Conservation (phyloP, 257 asterid species). For the Solanum medicagineum region DNA sequence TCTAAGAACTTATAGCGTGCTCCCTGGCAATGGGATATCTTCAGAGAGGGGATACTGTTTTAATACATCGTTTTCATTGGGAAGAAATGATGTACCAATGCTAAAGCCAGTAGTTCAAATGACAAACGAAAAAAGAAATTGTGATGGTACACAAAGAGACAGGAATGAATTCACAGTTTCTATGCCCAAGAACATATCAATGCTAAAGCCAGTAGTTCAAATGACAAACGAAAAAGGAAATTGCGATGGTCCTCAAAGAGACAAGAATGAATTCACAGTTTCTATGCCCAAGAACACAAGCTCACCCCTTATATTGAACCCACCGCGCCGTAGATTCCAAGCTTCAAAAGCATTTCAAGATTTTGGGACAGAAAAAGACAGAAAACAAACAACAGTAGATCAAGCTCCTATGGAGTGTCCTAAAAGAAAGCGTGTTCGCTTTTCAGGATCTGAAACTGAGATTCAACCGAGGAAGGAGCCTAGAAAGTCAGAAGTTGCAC, state of each 20-base stretch:
- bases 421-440: conserved; percentile 40
- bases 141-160: conserved; percentile 8
- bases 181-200: neutral
- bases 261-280: conserved; percentile 9
- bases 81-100: neutral
- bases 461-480: conserved; percentile 11
- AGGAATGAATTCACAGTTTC: conserved; percentile 10
- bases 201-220: neutral
- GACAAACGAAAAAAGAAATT: neutral
- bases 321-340: neutral
- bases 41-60: conserved; percentile 11
- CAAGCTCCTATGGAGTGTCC: conserved; percentile 12
- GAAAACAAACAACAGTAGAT: conserved; percentile 11
- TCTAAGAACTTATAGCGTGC: conserved; percentile 36
- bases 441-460: conserved; percentile 27
- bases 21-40: conserved; percentile 10
- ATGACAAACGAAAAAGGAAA: neutral
- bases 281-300: conserved; percentile 15
- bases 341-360: conserved; percentile 15
- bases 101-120: neutral
- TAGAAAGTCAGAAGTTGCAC: conserved; percentile 18
- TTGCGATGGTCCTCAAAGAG: conserved; percentile 9
- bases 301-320: conserved; percentile 10
- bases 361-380: conserved; percentile 14
- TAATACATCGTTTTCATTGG: conserved; percentile 9